Percentiles rank a stretch among this genome's conserved stretches.
Conservation (phyloP, 2,329 filamentous ascomycete genomes). For the Penicillium sp. region DNA sequence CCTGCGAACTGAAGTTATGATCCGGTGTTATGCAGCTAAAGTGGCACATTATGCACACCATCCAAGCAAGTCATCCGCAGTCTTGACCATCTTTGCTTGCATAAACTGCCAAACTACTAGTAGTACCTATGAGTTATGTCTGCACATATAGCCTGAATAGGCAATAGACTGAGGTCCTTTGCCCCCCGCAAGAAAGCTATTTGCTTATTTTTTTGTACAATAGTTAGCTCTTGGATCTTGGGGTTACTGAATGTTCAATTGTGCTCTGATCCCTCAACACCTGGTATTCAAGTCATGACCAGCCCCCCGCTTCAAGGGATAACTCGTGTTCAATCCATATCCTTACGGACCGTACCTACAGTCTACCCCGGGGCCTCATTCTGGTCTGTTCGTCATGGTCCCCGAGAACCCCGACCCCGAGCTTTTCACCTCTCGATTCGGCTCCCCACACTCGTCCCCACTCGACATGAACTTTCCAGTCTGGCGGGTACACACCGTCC, state of each 20-base stretch:
- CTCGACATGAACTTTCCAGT: slow-evolving; percentile 1
- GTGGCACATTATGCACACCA: neutral
- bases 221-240: too few species aligned
- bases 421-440: neutral
- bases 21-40: slow-evolving; percentile 1
- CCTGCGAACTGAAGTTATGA: neutral
- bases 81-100: too few species aligned
- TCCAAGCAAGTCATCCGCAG: neutral
- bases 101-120: too few species aligned
- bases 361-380: too few species aligned
- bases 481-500: neutral
- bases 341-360: too few species aligned
- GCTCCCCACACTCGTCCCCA: neutral
- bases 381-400: neutral
- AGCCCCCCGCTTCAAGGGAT: neutral
- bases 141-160: neutral
- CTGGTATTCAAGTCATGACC: too few species aligned
- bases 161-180: neutral
- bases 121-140: too few species aligned
- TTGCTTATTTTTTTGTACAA: too few species aligned
- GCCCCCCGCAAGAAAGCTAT: neutral
- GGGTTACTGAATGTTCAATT: too few species aligned
- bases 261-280: neutral
- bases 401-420: slow-evolving; percentile 4
- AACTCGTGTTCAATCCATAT: neutral